Evolutionary conservation across 1,139 yeast genomes (phyloP).

Genomic region (Sugiyamaella paludigena): DNA sequence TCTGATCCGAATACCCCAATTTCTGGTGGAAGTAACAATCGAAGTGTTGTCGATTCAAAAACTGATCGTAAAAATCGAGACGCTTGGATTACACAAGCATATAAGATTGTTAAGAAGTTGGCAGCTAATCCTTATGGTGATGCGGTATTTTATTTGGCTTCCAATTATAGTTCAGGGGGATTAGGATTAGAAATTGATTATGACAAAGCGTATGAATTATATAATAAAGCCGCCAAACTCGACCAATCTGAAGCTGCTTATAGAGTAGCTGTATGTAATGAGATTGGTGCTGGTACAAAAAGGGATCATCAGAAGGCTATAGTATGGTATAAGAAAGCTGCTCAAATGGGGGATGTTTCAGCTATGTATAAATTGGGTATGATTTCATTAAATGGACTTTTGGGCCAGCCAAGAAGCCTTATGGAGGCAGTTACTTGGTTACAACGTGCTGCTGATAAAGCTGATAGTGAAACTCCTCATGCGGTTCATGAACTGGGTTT

Average conservation of each 20-base stretch:
- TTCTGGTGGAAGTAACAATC: background rate
- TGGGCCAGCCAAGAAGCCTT: constrained; percentile 45
- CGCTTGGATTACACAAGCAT: constrained; percentile 54
- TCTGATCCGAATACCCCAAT: constrained; percentile 33
- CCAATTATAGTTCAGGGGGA: constrained; percentile 56
- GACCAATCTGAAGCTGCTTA: constrained; percentile 60
- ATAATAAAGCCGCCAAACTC: constrained; percentile 54
- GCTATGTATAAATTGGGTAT: constrained; percentile 71
- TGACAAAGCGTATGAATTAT: constrained; percentile 56
- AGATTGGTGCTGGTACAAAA: constrained; percentile 59
- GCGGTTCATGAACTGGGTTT: constrained; percentile 66
- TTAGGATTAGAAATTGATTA: constrained; percentile 56
- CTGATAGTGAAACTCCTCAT: constrained; percentile 48
- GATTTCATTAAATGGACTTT: constrained; percentile 54
- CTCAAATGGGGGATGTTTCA: constrained; percentile 53
- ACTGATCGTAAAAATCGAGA: constrained; percentile 52
- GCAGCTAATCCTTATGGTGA: constrained; percentile 44
- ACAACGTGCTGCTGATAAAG: constrained; percentile 49
- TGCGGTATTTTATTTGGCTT: constrained; percentile 58
- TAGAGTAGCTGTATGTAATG: constrained; percentile 65
- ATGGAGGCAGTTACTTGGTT: constrained; percentile 56
- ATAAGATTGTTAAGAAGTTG: constrained; percentile 55
- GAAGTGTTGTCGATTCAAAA: constrained; percentile 38
- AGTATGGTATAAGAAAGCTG: constrained; percentile 55
- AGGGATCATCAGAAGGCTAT: constrained; percentile 48